Conservation (phyloP, 108 stramenopile genomes). For the Cylindrotheca fusiformis region DNA sequence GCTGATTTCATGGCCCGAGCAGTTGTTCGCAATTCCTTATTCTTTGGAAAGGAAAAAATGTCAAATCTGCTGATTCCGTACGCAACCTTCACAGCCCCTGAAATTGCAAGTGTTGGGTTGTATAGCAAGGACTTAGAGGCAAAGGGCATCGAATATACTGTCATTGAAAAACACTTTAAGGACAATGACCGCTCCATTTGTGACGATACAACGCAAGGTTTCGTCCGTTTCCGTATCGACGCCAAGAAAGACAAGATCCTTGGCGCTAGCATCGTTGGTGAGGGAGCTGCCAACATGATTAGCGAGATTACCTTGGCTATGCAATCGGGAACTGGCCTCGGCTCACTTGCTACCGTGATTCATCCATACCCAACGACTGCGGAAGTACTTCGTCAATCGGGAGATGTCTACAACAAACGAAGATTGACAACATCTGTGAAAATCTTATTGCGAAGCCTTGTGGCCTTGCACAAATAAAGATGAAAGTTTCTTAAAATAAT, state of each 20-base stretch:
- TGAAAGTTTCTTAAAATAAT: too few species aligned
- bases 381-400: conserved; percentile 61
- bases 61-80: conserved; percentile 80
- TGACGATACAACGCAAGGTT: conserved; percentile 73
- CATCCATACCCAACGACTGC: conserved; percentile 89
- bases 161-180: conserved; percentile 59
- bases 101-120: conserved; percentile 87
- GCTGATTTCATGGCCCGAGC: conserved; percentile 87
- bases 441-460: conserved; percentile 42
- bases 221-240: conserved; percentile 78
- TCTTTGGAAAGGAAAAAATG: conserved; percentile 73
- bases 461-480: conserved; percentile 45
- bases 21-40: conserved; percentile 82
- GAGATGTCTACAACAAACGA: conserved; percentile 58
- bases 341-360: conserved; percentile 68
- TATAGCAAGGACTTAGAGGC: conserved; percentile 71
- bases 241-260: conserved; percentile 73
- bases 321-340: conserved; percentile 66
- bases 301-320: conserved; percentile 84
- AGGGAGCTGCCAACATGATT: conserved; percentile 87
- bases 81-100: conserved; percentile 86
- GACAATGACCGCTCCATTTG: conserved; percentile 84
- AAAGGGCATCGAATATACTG: conserved; percentile 58
- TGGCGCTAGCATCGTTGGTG: conserved; percentile 83
- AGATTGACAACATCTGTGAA: conserved; percentile 49